Evolutionary conservation across 495 filamentous ascomycete species (phyloP).

Genomic region (Cetradonia linearis): DNA sequence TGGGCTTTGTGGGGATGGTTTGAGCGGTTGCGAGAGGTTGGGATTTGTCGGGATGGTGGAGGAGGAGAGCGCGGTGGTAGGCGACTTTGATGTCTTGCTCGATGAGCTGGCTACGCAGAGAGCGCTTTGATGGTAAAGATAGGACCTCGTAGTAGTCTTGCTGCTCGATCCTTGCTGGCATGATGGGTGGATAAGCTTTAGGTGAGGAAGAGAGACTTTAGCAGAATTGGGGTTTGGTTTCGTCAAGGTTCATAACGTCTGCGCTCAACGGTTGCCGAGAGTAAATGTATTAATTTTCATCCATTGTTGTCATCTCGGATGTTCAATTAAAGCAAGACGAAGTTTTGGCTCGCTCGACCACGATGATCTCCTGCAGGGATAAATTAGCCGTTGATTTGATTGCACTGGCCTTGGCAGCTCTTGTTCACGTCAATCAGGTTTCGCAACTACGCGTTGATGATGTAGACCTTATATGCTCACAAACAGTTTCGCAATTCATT

Average conservation of each 20-base stretch:
- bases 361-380: conserved; percentile 3
- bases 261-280: neutral
- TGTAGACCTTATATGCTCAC: neutral
- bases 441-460: neutral
- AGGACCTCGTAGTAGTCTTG: conserved; percentile 17
- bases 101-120: neutral
- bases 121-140: conserved; percentile 7
- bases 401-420: conserved; percentile 1
- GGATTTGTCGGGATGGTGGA: conserved; percentile 73
- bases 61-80: conserved; percentile 68
- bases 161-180: conserved; percentile 12
- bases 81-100: conserved; percentile 51
- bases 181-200: neutral
- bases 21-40: conserved; percentile 18
- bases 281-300: no score
- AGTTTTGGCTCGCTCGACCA: neutral
- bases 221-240: neutral
- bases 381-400: neutral
- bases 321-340: neutral
- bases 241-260: neutral
- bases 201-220: neutral
- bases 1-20: conserved; percentile 21
- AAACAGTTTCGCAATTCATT: neutral
- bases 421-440: neutral
- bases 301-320: no score